phyloP scores from a whole-genome alignment of 805 yeast genomes.

The Millerozyma miso region DNA sequence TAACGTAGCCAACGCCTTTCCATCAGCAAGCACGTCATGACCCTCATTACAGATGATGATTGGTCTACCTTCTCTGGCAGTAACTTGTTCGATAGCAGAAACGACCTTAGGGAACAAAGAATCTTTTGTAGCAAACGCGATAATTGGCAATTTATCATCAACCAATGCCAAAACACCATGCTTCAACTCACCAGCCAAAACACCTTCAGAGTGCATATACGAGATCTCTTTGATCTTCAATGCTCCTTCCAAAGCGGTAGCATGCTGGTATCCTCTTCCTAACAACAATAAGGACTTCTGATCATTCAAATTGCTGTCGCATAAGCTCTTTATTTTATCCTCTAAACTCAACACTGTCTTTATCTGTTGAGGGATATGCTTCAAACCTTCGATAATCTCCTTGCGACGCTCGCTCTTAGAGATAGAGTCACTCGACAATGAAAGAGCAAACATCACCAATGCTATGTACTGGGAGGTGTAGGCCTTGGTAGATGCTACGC shows the following conservation, averaged over 20 bases:
- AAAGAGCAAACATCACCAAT: slow-evolving; percentile 91
- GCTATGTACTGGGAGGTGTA: slow-evolving; percentile 98
- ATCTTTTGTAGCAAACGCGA: slow-evolving; percentile 95
- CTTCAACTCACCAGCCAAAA: slow-evolving; percentile 96
- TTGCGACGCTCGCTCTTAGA: slow-evolving; percentile 71
- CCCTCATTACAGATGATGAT: slow-evolving; percentile 85
- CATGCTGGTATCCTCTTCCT: slow-evolving; percentile 97
- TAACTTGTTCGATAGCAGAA: slow-evolving; percentile 94
- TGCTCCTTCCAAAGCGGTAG: slow-evolving; percentile 98
- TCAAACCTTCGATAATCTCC: slow-evolving; percentile 83
- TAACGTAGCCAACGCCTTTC: slow-evolving; percentile 61
- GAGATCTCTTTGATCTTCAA: slow-evolving; percentile 96
- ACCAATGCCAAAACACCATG: slow-evolving; percentile 98
- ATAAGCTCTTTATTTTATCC: slow-evolving; percentile 67
- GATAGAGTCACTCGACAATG: slow-evolving; percentile 87
- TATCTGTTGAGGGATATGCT: slow-evolving; percentile 81
- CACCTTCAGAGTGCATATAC: slow-evolving; percentile 99
- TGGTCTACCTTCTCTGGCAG: slow-evolving; percentile 96
- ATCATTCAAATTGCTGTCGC: slow-evolving; percentile 65
- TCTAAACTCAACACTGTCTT: slow-evolving; percentile 70
- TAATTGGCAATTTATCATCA: slow-evolving; percentile 88
- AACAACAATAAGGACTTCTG: slow-evolving; percentile 85
- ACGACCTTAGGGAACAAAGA: slow-evolving; percentile 93
- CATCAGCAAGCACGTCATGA: slow-evolving; percentile 56
- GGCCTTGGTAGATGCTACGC: slow-evolving; percentile 98